Base-by-base conservation (phyloP, 148 eudicot species). In the Simmondsia chinensis region DNA sequence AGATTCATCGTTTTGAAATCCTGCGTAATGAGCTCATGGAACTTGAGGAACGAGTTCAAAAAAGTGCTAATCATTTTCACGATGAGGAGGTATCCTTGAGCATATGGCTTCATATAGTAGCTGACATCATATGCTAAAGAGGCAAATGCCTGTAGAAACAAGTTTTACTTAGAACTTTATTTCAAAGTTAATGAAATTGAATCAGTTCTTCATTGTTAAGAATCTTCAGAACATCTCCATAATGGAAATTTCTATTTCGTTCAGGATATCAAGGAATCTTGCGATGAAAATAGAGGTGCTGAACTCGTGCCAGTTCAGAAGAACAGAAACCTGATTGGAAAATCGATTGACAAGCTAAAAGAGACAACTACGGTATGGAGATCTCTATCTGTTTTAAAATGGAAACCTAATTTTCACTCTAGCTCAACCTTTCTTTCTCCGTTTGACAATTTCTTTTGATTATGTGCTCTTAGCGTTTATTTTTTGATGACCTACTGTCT, bases 21-120 rank as follows among this genome's bases (percentile, higher is more conserved):
- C 54, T 91, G 54, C 82, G 96, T 68, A 82, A 62, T 61, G 99
- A 91, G 53, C 73, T 91, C 23, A 57, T 79, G 61, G 96, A 86
- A 66, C 81, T 91, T 59, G 99, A 91, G 66, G 59, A 65, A 72
- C 79, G 99, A 43, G 96, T 91, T 60, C 78, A 91, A 57, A 74
- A 46, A 64, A 82, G 89, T 56, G 64, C 95, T 46, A 71, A 76
- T 47, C 47, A 25, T 42, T 59, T 75, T 43, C 81, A 70, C 45
- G 55, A 44, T 49, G 83, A 80, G 44, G 88, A 82, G 99, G 99
- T 82, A 66, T 29, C 13, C 13, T 25, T 28, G n/a, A n/a, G n/a
- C n/a, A n/a, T n/a, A n/a, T n/a, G n/a, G n/a, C n/a, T n/a, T n/a
- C n/a, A n/a, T n/a, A n/a, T n/a, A n/a, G n/a, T n/a, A n/a, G n/a